Evolutionary conservation across 2,329 filamentous ascomycete species (phyloP).

Genomic region (Cercospora beticola): DNA sequence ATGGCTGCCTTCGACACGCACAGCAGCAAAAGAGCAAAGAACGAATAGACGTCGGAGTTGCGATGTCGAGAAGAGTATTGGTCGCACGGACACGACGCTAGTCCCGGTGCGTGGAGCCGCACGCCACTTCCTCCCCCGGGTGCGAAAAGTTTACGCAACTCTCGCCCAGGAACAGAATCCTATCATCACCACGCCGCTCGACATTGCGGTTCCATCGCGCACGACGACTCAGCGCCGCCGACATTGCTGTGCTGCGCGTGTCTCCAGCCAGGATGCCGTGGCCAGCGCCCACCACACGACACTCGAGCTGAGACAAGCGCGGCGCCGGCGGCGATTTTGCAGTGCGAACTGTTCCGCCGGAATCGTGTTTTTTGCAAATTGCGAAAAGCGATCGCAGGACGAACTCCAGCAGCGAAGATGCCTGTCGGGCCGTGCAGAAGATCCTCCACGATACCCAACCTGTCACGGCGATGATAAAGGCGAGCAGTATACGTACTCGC

Average conservation of each 20-base stretch:
- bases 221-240: background rate
- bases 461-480: background rate
- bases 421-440: background rate
- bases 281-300: background rate
- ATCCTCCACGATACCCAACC: background rate
- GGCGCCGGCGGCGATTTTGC: background rate
- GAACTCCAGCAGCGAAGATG: background rate
- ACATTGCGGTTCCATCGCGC: background rate
- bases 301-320: background rate
- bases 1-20: background rate
- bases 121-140: background rate
- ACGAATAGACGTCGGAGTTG: constrained; percentile 5
- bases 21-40: background rate
- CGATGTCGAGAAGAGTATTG: background rate
- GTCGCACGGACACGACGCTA: background rate
- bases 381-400: background rate
- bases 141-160: background rate
- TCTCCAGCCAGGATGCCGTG: background rate
- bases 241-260: background rate
- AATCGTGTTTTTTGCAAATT: background rate
- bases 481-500: background rate
- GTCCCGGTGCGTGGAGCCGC: background rate
- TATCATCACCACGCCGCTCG: background rate
- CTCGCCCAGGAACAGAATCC: constrained; percentile 7
- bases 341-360: background rate